These are phyloP conservation scores for Perkinsus marinus DNA, from an alignment of 169 alveolate genomes.

Conservation along the genomic window DNA sequence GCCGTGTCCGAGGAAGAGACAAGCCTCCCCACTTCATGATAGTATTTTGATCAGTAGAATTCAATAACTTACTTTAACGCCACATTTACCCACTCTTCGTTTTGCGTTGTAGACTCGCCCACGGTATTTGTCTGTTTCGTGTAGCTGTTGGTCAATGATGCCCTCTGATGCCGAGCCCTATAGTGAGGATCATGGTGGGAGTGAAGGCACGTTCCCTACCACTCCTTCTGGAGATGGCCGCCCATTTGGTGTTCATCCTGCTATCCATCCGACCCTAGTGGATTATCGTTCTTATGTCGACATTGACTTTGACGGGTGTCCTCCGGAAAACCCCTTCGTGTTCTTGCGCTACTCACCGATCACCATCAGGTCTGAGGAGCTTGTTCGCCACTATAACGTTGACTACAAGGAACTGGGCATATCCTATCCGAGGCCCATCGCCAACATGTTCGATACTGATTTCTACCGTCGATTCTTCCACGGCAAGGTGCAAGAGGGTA, in stretches of 20 bases:
- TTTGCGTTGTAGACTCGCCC: too few species aligned
- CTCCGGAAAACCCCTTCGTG: not conserved
- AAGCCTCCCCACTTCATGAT: not conserved
- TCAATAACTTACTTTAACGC: too few species aligned
- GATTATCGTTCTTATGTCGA: not conserved
- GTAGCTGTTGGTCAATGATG: too few species aligned
- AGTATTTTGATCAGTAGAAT: too few species aligned
- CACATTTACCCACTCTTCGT: too few species aligned
- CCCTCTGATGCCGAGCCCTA: too few species aligned
- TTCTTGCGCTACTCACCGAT: not conserved
- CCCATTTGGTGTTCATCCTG: not conserved
- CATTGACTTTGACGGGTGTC: not conserved
- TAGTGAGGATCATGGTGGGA: too few species aligned
- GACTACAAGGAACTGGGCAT: not conserved
- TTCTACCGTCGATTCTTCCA: not conserved
- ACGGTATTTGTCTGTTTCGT: too few species aligned
- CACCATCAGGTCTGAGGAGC: not conserved
- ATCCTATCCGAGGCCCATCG: not conserved
- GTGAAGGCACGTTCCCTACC: too few species aligned
- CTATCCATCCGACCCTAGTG: not conserved
- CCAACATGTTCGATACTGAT: not conserved
- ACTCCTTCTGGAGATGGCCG: too few species aligned
- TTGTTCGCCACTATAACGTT: not conserved
- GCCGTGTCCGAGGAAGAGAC: not conserved
- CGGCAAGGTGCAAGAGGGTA: not conserved